A percentile compares a stretch with the other conserved stretches of the same genome.
Conservation (phyloP, 83 land plant species). For the Isoetes engelmannii region DNA sequence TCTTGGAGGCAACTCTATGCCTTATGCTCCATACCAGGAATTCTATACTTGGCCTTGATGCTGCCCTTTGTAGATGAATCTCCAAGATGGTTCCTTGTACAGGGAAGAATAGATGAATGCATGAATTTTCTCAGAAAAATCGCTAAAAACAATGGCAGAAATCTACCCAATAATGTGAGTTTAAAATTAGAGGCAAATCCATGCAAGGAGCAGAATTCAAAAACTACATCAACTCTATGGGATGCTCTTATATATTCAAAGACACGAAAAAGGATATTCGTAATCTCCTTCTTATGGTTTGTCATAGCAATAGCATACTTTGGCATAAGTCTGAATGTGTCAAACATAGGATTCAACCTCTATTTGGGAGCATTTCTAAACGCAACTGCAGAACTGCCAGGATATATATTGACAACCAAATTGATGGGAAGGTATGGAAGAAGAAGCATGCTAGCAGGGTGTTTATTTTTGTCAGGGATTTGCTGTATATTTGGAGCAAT, state of each 20-base stretch:
- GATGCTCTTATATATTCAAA: too few relatives aligned
- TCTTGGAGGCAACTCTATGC: slow-evolving; percentile 48
- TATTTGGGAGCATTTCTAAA: slow-evolving; percentile 38
- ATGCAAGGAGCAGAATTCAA: too few relatives aligned
- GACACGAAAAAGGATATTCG: too few relatives aligned
- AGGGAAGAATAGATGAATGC: slow-evolving; percentile 43
- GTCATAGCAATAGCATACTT: slow-evolving; percentile 45
- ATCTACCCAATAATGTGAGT: too few relatives aligned
- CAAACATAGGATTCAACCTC: slow-evolving; percentile 29
- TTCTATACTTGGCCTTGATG: slow-evolving; percentile 36
- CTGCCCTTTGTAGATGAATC: slow-evolving; percentile 51
- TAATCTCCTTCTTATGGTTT: too few relatives aligned
- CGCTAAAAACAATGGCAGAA: too few relatives aligned
- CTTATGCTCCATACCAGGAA: slow-evolving; percentile 35
- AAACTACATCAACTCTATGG: too few relatives aligned
- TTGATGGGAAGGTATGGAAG: slow-evolving; percentile 20
- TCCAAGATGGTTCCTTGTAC: slow-evolving; percentile 50
- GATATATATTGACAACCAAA: slow-evolving; percentile 18
- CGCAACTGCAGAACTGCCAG: slow-evolving; percentile 42
- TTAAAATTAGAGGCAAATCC: too few relatives aligned
- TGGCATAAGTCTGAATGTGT: slow-evolving; percentile 47
- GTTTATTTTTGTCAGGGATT: slow-evolving; percentile 14
- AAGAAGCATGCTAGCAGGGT: slow-evolving; percentile 26
- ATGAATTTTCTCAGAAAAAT: slow-evolving; percentile 39
- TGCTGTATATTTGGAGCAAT: slow-evolving; percentile 26